Evolutionary conservation across 257 asterid genomes (phyloP).

Genomic region (Jacaranda mimosifolia): DNA sequence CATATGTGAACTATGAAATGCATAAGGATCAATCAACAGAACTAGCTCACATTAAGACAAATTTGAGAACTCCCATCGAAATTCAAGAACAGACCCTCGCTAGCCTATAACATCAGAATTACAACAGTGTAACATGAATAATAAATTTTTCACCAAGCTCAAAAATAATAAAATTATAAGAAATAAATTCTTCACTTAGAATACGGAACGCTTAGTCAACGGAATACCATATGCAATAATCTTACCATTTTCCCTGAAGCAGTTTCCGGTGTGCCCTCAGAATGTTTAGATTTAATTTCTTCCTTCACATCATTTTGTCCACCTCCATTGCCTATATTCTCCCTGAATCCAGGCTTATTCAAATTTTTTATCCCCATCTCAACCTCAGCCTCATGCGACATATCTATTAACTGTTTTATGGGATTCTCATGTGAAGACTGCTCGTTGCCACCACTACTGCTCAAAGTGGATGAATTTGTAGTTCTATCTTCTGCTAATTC

Average conservation of each 20-base stretch:
- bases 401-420: constrained; percentile 59
- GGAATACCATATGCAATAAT: not conserved
- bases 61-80: not conserved
- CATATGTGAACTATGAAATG: too few species aligned
- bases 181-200: not conserved
- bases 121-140: not conserved
- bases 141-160: not conserved
- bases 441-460: constrained; percentile 30
- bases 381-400: constrained; percentile 44
- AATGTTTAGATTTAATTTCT: constrained; percentile 33
- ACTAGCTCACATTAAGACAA: not conserved
- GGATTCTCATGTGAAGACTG: constrained; percentile 51
- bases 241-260: constrained; percentile 48
- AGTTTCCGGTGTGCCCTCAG: constrained; percentile 36
- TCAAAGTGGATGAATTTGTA: constrained; percentile 35
- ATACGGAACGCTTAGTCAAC: not conserved
- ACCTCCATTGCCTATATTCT: constrained; percentile 33
- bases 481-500: constrained; percentile 45
- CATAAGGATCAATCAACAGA: not conserved
- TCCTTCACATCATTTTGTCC: constrained; percentile 37
- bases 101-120: not conserved
- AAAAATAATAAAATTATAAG: constrained; percentile 1
- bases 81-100: not conserved
- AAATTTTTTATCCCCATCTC: constrained; percentile 38
- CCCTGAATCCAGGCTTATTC: constrained; percentile 32